A percentile compares a stretch with the other conserved stretches of the same genome.
phyloP scores from a whole-genome alignment of 108 stramenopile genomes.

The Cyclotella sp. region DNA sequence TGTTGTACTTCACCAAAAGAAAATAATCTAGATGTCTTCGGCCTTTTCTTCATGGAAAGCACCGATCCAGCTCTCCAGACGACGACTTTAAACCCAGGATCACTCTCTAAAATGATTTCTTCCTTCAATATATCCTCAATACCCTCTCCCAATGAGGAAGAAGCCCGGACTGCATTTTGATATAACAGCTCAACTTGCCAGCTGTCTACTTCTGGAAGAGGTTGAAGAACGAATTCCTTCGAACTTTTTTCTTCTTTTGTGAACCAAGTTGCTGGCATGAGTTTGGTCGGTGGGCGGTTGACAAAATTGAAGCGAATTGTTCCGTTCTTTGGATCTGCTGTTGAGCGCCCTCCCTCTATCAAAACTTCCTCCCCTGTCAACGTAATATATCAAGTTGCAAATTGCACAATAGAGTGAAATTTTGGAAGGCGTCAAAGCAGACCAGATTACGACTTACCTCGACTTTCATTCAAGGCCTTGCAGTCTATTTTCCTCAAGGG shows the following conservation, averaged over 20 bases:
- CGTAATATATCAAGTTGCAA: too few relatives aligned
- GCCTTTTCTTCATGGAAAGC: slow-evolving; percentile 52
- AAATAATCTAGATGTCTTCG: slow-evolving; percentile 46
- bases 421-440: too few relatives aligned
- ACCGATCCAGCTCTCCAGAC: slow-evolving; percentile 47
- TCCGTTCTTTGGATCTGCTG: slow-evolving; percentile 61
- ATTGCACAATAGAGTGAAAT: too few relatives aligned
- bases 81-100: slow-evolving; percentile 44
- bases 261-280: slow-evolving; percentile 82
- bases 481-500: slow-evolving; percentile 81
- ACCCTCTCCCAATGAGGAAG: slow-evolving; percentile 59
- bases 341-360: slow-evolving; percentile 73
- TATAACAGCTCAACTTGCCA: slow-evolving; percentile 71
- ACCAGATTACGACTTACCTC: slow-evolving; percentile 5
- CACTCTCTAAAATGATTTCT: slow-evolving; percentile 56
- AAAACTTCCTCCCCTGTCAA: slow-evolving; percentile 47
- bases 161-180: slow-evolving; percentile 63
- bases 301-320: slow-evolving; percentile 69
- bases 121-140: slow-evolving; percentile 66
- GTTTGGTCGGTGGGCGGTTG: slow-evolving; percentile 41
- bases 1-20: slow-evolving; percentile 60
- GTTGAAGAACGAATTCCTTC: slow-evolving; percentile 60
- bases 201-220: slow-evolving; percentile 53
- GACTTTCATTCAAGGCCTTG: slow-evolving; percentile 68
- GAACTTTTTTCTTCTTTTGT: slow-evolving; percentile 52